Evolutionary conservation across 768 basidiomycete species (phyloP).

Genomic region (Auricularia sp.): DNA sequence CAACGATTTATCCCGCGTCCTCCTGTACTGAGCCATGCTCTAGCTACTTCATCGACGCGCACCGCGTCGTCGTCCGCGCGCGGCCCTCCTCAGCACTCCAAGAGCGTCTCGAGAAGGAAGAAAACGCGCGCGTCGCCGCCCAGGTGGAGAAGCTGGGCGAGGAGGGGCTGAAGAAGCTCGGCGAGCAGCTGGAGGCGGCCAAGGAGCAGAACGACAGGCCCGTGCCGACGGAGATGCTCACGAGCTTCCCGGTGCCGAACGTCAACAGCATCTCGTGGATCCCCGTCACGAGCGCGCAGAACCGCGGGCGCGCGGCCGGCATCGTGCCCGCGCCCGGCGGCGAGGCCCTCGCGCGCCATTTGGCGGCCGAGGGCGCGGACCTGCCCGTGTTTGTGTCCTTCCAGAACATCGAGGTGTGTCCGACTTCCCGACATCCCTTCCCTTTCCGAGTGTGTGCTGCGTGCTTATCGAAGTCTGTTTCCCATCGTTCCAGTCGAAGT

Average conservation of each 20-base stretch:
- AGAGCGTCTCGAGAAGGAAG: slow-evolving; percentile 67
- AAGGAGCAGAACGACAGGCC: slow-evolving; percentile 77
- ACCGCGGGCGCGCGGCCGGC: slow-evolving; percentile 41
- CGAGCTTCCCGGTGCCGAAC: slow-evolving; percentile 81
- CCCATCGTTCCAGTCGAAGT: slow-evolving; percentile 63
- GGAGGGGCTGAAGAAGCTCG: slow-evolving; percentile 66
- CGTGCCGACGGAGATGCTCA: slow-evolving; percentile 73
- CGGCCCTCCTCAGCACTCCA: slow-evolving; percentile 81
- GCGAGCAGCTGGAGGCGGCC: slow-evolving; percentile 60
- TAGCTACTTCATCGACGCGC: slow-evolving; percentile 72
- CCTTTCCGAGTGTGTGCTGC: neutral
- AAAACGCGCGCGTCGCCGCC: slow-evolving; percentile 62
- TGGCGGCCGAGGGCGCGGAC: slow-evolving; percentile 54
- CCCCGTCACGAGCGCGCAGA: slow-evolving; percentile 56
- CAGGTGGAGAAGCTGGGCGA: slow-evolving; percentile 66
- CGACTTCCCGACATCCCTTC: neutral
- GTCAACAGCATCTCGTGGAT: slow-evolving; percentile 92
- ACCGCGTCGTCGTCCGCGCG: slow-evolving; percentile 68
- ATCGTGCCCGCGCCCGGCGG: slow-evolving; percentile 17
- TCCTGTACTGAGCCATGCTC: neutral
- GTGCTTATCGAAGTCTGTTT: slow-evolving; percentile 35
- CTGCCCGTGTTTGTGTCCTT: slow-evolving; percentile 89
- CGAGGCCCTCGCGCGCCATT: slow-evolving; percentile 44
- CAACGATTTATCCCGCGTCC: no score
- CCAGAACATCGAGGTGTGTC: slow-evolving; percentile 74